Evolutionary conservation across 2,329 filamentous ascomycete species (phyloP), one percentile per base, ranked within the genome.

Genomic region (Microcyclospora tardicrescens): DNA sequence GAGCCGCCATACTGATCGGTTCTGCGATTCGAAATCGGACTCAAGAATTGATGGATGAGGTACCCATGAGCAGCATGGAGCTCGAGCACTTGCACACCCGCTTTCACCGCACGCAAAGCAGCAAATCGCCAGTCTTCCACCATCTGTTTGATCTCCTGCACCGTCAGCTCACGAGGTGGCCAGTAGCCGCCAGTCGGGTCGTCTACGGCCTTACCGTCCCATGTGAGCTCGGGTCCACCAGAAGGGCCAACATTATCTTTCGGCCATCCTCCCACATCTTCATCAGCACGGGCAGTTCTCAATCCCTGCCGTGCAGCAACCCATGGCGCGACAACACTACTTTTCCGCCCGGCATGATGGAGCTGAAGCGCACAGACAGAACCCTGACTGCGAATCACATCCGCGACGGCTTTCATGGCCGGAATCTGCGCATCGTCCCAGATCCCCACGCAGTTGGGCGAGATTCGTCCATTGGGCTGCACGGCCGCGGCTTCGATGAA

Each of bases 401-500:
- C 82, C 16, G 77, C 75, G 31, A 89, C 72, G 41, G 73, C 71
- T 56, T 71, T 74, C 41, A 93, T 63, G 0, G 80, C 79, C 45
- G 72, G 76, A 44, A 87, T 79, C 58, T 94, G 87, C 28, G 71
- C 75, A 57, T 94, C 86, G 42, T 79, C 68, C 87, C 86, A 95
- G 10, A 94, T 63, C 1, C 87, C 84, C 4, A 67, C 64, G 56
- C 87, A 83, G 56, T 87, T 70, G 1, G 84, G 84, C 2, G 81
- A 79, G 63, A 93, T 93, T 39, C 86, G 75, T 14, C 86, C 86
- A 48, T 87, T 79, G 6, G 83, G 63, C n/a, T 75, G 67, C 0
- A 93, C 81, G 19, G 77, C 69, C 0, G 81, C 84, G 28, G 85
- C 84, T 64, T 94, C 87, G 42, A 87, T 69, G 44, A 87, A 74